A percentile compares a stretch with the other conserved stretches of the same genome.
phyloP scores from a whole-genome alignment of 2,329 filamentous ascomycete genomes.

The Aureobasidium mangrovei region DNA sequence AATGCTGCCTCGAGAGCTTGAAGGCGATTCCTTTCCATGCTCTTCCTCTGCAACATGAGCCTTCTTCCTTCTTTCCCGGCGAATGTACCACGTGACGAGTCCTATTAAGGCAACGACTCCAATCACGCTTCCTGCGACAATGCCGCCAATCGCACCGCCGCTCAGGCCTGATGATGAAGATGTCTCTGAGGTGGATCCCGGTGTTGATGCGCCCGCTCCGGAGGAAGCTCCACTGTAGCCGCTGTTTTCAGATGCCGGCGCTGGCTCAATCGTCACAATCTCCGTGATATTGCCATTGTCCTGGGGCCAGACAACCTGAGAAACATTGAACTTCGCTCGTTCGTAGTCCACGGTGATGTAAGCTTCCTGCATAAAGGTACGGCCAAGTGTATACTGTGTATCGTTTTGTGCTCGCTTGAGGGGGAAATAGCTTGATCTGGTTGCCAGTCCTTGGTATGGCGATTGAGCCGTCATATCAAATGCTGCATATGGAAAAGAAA shows the following conservation, averaged over 20 bases:
- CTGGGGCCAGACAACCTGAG: slow-evolving; percentile 27
- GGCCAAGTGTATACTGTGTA: slow-evolving; percentile 53
- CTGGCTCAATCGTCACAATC: slow-evolving; percentile 23
- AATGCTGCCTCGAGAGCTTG: background rate
- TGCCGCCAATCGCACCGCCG: slow-evolving; percentile 36
- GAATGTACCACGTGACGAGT: slow-evolving; percentile 27
- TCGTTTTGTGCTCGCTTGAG: slow-evolving; percentile 48
- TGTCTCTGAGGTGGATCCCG: background rate
- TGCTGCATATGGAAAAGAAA: slow-evolving; percentile 41
- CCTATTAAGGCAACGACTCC: slow-evolving; percentile 17
- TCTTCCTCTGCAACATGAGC: slow-evolving; percentile 1
- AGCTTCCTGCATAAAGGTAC: slow-evolving; percentile 62
- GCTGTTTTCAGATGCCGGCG: slow-evolving; percentile 2
- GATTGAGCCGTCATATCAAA: slow-evolving; percentile 39
- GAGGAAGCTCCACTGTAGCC: slow-evolving; percentile 3
- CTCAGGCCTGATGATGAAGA: slow-evolving; percentile 18
- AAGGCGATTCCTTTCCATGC: slow-evolving; percentile 13
- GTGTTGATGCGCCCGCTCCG: background rate
- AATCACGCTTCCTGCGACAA: slow-evolving; percentile 34
- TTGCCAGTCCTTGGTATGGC: slow-evolving; percentile 45
- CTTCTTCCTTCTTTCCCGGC: slow-evolving; percentile 15
- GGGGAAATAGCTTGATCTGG: slow-evolving; percentile 58
- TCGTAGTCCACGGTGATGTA: slow-evolving; percentile 44
- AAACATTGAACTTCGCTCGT: slow-evolving; percentile 38
- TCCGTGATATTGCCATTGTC: slow-evolving; percentile 17